phyloP scores from a whole-genome alignment of 257 asterid species.

The Rhazya stricta region DNA sequence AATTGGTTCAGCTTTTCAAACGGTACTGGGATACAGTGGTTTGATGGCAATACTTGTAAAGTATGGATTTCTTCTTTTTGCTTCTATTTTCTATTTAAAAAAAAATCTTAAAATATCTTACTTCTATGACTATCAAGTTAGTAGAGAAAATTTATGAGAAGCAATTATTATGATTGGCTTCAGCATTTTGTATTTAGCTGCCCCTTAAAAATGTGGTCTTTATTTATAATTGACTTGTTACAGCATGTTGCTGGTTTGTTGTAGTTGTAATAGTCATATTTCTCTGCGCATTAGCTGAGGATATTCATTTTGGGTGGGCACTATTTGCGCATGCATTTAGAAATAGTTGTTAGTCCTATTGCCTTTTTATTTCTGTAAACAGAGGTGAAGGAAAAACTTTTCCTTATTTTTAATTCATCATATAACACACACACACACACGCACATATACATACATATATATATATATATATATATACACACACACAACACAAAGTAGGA shows the following conservation, averaged over 20 bases:
- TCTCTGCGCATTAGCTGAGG: neutral
- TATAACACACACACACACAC: too few relatives aligned
- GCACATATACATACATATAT: too few relatives aligned
- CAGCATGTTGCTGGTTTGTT: neutral
- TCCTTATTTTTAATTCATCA: too few relatives aligned
- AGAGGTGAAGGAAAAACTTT: too few relatives aligned
- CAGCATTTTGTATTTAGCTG: neutral
- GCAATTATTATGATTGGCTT: neutral
- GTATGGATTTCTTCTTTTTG: constrained; percentile 30
- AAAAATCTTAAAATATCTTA: too few relatives aligned
- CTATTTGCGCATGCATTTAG: neutral
- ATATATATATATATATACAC: too few relatives aligned
- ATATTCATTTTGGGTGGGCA: neutral
- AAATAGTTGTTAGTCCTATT: neutral
- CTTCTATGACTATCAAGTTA: too few relatives aligned
- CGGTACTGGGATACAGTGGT: constrained; percentile 90
- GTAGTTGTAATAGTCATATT: neutral
- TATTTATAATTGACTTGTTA: neutral
- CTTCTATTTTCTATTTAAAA: too few relatives aligned
- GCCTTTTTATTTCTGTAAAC: too few relatives aligned
- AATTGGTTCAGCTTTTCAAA: constrained; percentile 91
- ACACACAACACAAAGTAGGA: too few relatives aligned
- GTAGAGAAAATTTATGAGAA: neutral
- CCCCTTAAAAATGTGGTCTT: neutral
- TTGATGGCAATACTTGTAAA: constrained; percentile 67